Base-by-base conservation (phyloP, 1,139 yeast species). In the Wickerhamiella infanticola region DNA sequence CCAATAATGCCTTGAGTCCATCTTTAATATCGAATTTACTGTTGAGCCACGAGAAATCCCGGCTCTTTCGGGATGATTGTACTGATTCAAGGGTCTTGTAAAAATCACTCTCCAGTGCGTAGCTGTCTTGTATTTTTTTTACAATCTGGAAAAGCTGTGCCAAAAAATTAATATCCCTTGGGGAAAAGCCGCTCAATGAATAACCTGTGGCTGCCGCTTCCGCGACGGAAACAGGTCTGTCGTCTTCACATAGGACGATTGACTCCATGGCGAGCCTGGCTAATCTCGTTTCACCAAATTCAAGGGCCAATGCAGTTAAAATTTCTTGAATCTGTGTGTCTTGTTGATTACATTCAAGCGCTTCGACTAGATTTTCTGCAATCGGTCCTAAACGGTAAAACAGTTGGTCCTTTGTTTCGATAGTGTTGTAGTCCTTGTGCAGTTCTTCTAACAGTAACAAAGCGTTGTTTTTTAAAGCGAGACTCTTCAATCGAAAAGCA, bases 391-490 rank as follows among this genome's bases (percentile, higher is more conserved):
- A 42, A 11, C 57, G 52, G 24, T 54, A 56, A 13, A 25, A 26
- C 33, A 38, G 4, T 5, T 11, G 18, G 23, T 24, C 40, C 23
- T 38, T 26, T 11, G 8, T 4, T 24, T 38, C 33, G 7, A 38
- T 6, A 7, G 25, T 24, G 33, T 29, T 11, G 11, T 29, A 29
- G 11, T 7, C 11, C 11, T 29, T 7, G 33, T 29, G 33, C 33
- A 77, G 61, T 45, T 76, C 74, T 35, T 74, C 73, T 47, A 81
- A 70, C 51, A 78, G 74, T 37, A 84, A 68, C 51, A 84, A 70
- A 0, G 95, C 95, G 48, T 94, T 67, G 58, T 90, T 90, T 52
- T 95, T 72, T 59, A 78, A 79, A 0, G 82, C 81, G 54, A 88
- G 67, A 58, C 83, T 86, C 46, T 94, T 71, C 41, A 90, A 67